phyloP scores from a whole-genome alignment of 805 yeast species.

The Myxozyma vanderwaltii region DNA sequence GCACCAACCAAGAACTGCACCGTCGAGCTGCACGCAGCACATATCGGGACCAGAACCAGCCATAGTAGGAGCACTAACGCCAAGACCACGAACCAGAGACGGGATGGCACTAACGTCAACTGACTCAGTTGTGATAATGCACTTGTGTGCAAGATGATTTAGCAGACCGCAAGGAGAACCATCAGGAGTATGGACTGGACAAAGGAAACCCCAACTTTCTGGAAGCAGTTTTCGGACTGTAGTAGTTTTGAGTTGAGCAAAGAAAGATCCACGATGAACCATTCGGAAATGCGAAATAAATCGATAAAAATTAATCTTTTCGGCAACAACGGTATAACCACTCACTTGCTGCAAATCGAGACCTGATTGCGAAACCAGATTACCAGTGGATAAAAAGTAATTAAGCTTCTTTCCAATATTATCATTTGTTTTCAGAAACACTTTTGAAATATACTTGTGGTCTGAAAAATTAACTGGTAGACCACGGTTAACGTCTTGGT shows the following conservation, averaged over 20 bases:
- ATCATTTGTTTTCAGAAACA: constrained; percentile 78
- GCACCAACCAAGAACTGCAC: constrained; percentile 91
- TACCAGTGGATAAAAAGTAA: constrained; percentile 95
- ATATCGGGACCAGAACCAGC: constrained; percentile 83
- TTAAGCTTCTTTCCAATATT: constrained; percentile 94
- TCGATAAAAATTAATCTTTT: constrained; percentile 94
- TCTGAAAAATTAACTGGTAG: constrained; percentile 78
- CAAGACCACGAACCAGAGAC: constrained; percentile 63
- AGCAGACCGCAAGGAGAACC: constrained; percentile 98
- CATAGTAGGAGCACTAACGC: constrained; percentile 78
- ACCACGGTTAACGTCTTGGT: constrained; percentile 66
- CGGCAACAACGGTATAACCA: constrained; percentile 98
- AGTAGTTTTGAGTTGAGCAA: constrained; percentile 96
- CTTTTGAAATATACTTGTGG: constrained; percentile 77
- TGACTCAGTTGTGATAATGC: constrained; percentile 77
- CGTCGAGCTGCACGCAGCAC: constrained; percentile 92
- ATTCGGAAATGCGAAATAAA: constrained; percentile 98
- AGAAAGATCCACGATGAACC: constrained; percentile 99
- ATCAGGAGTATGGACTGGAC: constrained; percentile 99
- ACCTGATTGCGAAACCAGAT: constrained; percentile 94
- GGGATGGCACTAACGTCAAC: constrained; percentile 77
- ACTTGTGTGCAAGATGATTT: constrained; percentile 95
- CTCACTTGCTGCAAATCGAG: constrained; percentile 96
- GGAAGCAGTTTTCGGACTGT: constrained; percentile 95
- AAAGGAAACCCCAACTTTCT: constrained; percentile 98